Evolutionary conservation across 2,329 filamentous ascomycete genomes (phyloP).

Genomic region (Blumeriella jaapii): DNA sequence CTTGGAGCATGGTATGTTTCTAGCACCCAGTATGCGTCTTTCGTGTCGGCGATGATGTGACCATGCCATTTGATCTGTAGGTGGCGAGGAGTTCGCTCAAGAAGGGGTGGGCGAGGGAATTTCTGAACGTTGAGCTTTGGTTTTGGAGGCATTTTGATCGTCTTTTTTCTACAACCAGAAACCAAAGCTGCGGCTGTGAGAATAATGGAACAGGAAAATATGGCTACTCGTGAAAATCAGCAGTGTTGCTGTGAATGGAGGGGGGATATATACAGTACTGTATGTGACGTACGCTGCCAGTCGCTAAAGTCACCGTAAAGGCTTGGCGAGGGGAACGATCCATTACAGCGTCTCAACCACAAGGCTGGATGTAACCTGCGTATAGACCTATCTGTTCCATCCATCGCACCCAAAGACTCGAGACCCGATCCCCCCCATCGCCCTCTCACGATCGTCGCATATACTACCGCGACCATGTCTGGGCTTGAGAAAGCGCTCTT

Average conservation of each 20-base stretch:
- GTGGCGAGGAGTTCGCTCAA: conserved; percentile 42
- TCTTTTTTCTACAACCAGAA: neutral
- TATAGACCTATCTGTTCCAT: neutral
- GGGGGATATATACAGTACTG: conserved; percentile 11
- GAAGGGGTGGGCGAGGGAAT: conserved; percentile 46
- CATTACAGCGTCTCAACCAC: conserved; percentile 7
- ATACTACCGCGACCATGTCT: conserved; percentile 35
- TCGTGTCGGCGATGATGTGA: conserved; percentile 44
- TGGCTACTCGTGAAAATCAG: neutral
- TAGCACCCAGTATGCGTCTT: conserved; percentile 47
- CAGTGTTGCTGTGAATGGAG: conserved; percentile 6
- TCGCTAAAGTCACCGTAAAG: conserved; percentile 10
- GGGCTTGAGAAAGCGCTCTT: conserved; percentile 50
- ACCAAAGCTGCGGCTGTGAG: neutral
- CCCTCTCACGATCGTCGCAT: neutral
- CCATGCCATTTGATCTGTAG: conserved; percentile 45
- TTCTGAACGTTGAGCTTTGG: conserved; percentile 41
- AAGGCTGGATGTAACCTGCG: conserved; percentile 17
- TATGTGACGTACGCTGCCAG: conserved; percentile 7
- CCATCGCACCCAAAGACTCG: conserved; percentile 2
- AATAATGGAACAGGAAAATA: conserved; percentile 1
- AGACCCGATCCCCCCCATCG: conserved; percentile 1
- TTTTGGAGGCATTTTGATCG: conserved; percentile 29
- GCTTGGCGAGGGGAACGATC: conserved; percentile 1
- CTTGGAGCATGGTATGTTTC: conserved; percentile 52